Base-by-base conservation (phyloP, 2,329 filamentous ascomycete species). In the Trichoderma gracile region DNA sequence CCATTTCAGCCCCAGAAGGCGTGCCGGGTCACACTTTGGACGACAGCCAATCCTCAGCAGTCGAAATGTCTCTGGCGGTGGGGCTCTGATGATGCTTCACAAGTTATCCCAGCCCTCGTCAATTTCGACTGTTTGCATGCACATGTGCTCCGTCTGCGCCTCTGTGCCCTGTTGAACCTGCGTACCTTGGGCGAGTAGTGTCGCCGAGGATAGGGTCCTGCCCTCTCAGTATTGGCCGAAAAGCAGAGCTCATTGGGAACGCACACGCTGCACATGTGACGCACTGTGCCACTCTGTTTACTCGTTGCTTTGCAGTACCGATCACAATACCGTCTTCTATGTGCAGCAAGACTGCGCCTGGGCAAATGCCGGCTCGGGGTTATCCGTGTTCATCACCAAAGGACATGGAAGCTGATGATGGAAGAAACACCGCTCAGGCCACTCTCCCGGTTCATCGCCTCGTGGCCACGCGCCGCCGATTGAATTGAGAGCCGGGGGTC, bases 401-500 rank as follows among this genome's bases (percentile, higher is more conserved):
- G 23, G n/a, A 19, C 25, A 10, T 27, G 4, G 33, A 25, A 21
- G 19, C n/a, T 23, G 5, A n/a, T 5, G 38, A n/a, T 40, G 17
- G 33, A 54, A 17, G 33, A 42, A 10, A 25, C 55, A 30, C 25
- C 58, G 58, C 50, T 54, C 49, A 57, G 61, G 45, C 61, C 61
- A 58, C 27, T 49, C 27, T 33, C 40, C 38, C 30, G 49, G 27
- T 15, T 15, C 15, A 15, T 58, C n/a, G 53, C 61, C 61, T 58
- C 61, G 61, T 64, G 61, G 61, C 61, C 53, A 49, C 19, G 53
- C 61, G 53, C 61, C 53, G 61, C 53, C 53, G 21, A 19, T 30
- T 33, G 25, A 55, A 47, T 50, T 30, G 15, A 25, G 33, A n/a
- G 15, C 49, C 38, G 42, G 59, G 52, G 38, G 10, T 10, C 40